Percentiles rank a stretch among this genome's conserved stretches.
phyloP scores from a whole-genome alignment of 202 grass and related monocot genomes.

The Cymbopogon flexuosus region DNA sequence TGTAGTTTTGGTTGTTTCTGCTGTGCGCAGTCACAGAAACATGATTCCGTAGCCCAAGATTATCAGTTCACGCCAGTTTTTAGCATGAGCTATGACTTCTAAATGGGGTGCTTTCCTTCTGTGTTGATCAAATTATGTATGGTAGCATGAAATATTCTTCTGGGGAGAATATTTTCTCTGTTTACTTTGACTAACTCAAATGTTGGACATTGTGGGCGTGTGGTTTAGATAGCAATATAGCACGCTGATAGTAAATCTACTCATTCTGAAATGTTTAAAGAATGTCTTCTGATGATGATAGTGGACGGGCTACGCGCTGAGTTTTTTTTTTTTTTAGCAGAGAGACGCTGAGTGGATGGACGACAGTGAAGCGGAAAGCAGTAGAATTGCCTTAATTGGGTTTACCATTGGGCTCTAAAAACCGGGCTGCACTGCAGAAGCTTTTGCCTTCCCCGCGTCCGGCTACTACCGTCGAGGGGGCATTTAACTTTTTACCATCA shows the following conservation, averaged over 20 bases:
- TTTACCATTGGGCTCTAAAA: background rate
- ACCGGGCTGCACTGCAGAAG: background rate
- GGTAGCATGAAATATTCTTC: background rate
- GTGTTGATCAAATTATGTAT: too few species aligned
- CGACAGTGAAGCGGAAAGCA: too few species aligned
- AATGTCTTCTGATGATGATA: background rate
- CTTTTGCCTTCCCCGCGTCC: background rate
- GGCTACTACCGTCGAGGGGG: background rate
- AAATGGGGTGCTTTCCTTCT: background rate
- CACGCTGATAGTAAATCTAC: too few species aligned
- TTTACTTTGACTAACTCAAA: background rate
- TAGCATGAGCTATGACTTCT: conserved; percentile 21
- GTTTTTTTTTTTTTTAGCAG: too few species aligned
- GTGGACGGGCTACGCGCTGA: background rate
- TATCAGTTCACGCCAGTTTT: conserved; percentile 9
- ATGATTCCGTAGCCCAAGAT: background rate
- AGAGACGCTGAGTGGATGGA: too few species aligned
- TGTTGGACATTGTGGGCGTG: background rate
- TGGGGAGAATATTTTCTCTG: background rate
- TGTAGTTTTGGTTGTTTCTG: conserved; percentile 28
- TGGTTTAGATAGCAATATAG: background rate
- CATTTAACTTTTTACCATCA: too few species aligned
- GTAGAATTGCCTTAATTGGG: background rate
- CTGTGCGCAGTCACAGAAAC: background rate
- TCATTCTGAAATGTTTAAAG: background rate